Percentiles rank a stretch among this genome's conserved stretches.
Evolutionary conservation across 2,329 filamentous ascomycete species (phyloP).

Genomic region (Cadophora luteo-olivacea): DNA sequence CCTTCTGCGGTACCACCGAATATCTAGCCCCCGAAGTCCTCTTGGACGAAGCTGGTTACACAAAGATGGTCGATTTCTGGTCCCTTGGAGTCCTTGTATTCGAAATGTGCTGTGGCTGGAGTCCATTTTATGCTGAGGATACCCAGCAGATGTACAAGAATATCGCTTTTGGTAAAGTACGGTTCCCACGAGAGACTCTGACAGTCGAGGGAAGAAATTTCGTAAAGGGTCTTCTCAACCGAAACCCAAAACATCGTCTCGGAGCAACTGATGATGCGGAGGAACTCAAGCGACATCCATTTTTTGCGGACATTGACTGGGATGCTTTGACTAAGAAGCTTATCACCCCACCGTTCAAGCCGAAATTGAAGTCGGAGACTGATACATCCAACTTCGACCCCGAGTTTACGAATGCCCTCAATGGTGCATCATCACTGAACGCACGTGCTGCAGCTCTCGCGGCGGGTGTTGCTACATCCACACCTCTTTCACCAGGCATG

Average conservation of each 20-base stretch:
- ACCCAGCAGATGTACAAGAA: slow-evolving; percentile 99
- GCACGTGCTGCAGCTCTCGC: slow-evolving; percentile 88
- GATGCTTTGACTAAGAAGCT: slow-evolving; percentile 85
- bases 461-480: slow-evolving; percentile 85
- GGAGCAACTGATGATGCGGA: slow-evolving; percentile 91
- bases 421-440: slow-evolving; percentile 86
- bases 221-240: slow-evolving; percentile 95
- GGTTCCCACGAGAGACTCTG: slow-evolving; percentile 92
- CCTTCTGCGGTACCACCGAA: slow-evolving; percentile 97
- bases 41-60: slow-evolving; percentile 95
- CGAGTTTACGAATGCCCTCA: slow-evolving; percentile 94
- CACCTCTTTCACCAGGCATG: slow-evolving; percentile 90
- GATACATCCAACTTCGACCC: slow-evolving; percentile 99
- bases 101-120: slow-evolving; percentile 99
- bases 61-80: slow-evolving; percentile 99
- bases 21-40: slow-evolving; percentile 96
- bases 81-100: slow-evolving; percentile 96
- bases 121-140: slow-evolving; percentile 97
- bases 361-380: slow-evolving; percentile 92
- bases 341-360: slow-evolving; percentile 96
- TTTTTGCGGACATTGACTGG: slow-evolving; percentile 97
- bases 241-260: slow-evolving; percentile 94
- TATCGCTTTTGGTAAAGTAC: slow-evolving; percentile 97
- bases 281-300: slow-evolving; percentile 91
- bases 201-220: slow-evolving; percentile 96